These are phyloP conservation scores for Sporisorium graminicola DNA, from an alignment of 1,284 basidiomycete species.

Conservation along the genomic window DNA sequence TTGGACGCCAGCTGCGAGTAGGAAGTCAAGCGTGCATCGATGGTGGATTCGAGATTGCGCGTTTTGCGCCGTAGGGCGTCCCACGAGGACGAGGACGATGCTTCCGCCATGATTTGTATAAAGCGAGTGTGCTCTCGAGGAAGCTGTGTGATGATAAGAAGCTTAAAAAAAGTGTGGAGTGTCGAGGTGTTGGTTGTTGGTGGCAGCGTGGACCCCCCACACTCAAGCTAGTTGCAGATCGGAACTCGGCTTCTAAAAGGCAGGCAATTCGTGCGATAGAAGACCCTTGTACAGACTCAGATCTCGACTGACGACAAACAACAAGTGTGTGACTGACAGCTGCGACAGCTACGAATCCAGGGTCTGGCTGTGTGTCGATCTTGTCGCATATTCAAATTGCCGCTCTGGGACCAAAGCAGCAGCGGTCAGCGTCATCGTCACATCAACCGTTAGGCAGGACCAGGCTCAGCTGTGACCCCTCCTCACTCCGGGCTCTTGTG, in stretches of 20 bases:
- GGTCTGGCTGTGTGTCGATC: neutral
- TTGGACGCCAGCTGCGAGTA: slow-evolving; percentile 87
- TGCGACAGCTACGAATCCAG: neutral
- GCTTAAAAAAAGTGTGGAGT: neutral
- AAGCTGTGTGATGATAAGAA: neutral
- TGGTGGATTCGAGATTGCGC: slow-evolving; percentile 87
- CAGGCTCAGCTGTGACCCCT: no score
- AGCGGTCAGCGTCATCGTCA: no score
- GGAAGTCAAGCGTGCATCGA: slow-evolving; percentile 88
- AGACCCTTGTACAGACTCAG: neutral
- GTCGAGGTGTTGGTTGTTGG: neutral
- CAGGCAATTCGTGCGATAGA: neutral
- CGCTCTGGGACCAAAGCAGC: no score
- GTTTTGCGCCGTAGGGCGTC: slow-evolving; percentile 81
- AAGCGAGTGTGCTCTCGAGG: neutral
- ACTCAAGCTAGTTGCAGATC: no score
- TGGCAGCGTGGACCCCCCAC: neutral
- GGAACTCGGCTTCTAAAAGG: neutral
- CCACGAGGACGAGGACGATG: slow-evolving; percentile 63
- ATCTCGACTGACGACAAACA: neutral
- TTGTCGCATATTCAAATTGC: neutral
- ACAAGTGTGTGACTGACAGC: neutral
- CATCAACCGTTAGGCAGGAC: no score
- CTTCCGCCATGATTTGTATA: neutral
- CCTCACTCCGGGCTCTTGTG: no score